These are phyloP conservation scores for Eutypa lata DNA, from an alignment of 2,329 filamentous ascomycete species.

Conservation along the genomic window DNA sequence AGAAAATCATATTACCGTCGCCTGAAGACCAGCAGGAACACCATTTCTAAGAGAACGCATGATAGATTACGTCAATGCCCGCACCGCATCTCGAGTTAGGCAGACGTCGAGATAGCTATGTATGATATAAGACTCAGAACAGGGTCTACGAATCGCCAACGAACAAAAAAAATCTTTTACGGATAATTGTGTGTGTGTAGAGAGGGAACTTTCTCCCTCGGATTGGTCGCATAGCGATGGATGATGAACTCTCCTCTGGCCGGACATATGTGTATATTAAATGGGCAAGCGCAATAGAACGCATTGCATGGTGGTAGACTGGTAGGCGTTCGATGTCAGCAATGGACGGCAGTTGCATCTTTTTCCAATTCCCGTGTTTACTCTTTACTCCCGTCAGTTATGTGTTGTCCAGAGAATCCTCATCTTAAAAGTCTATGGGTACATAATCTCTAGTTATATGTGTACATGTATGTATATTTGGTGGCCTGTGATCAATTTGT, in stretches of 20 bases:
- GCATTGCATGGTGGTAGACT: slow-evolving; percentile 26
- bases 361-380: slow-evolving; percentile 10
- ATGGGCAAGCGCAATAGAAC: slow-evolving; percentile 45
- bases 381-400: not conserved
- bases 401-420: too few species aligned
- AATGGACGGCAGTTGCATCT: slow-evolving; percentile 23
- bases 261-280: slow-evolving; percentile 49
- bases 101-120: slow-evolving; percentile 14
- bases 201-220: slow-evolving; percentile 11
- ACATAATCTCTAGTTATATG: too few species aligned
- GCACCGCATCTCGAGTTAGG: slow-evolving; percentile 6
- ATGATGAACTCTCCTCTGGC: slow-evolving; percentile 53
- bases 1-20: slow-evolving; percentile 18
- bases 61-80: slow-evolving; percentile 2
- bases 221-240: slow-evolving; percentile 37
- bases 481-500: too few species aligned
- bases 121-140: slow-evolving; percentile 23
- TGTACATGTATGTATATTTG: too few species aligned
- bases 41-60: slow-evolving; percentile 12
- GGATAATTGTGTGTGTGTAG: slow-evolving; percentile 15
- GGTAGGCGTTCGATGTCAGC: slow-evolving; percentile 30
- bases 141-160: slow-evolving; percentile 13
- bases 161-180: slow-evolving; percentile 12
- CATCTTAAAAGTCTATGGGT: too few species aligned
- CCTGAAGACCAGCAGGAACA: slow-evolving; percentile 14